Evolutionary conservation across 1,139 yeast species (phyloP), one percentile per base, ranked within the genome.

Genomic region (Kodamaea plutei): DNA sequence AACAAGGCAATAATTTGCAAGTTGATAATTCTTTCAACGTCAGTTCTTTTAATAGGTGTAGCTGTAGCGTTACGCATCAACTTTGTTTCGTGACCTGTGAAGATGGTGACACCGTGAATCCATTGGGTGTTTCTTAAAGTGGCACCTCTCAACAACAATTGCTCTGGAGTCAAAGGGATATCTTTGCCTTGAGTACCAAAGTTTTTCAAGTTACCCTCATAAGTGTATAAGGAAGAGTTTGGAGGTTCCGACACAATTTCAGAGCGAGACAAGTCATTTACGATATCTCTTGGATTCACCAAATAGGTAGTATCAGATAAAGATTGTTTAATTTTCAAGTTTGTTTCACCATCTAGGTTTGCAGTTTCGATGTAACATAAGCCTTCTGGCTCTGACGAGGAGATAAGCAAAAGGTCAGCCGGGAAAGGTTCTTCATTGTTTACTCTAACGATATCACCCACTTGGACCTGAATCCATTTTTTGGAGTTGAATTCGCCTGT

Each of bases 41-140:
- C 96, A 1, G 98, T 93, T 49, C 95, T 74, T 54, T 93, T 93
- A 48, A 93, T 93, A 4, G 98, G 98, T 1, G 99, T 82, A 3
- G 98, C 96, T 2, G 97, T 89, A 9, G 99, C 98, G 61, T 93
- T 93, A 52, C 98, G 77, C 98, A 93, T 91, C 43, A 93, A 70
- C 52, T 93, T 93, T 0, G 99, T 91, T 60, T 93, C 98, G 55
- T 93, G 98, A 16, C 98, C 99, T 0, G 99, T 93, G 54, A 91
- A 93, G 2, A 91, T 77, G 2, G 85, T 96, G 27, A 88, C 70
- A 17, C 98, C 98, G 47, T 87, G 88, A 27, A 93, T 77, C 96
- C 96, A 93, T 29, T 81, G 87, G 0, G 98, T 93, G 50, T 93
- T 93, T 57, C 96, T 73, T 41, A 93, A 68, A 5, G 94, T 87